A percentile compares a stretch with the other conserved stretches of the same genome.
These are phyloP conservation scores for Ophiostoma ulmi DNA, from an alignment of 2,329 filamentous ascomycete genomes.

Conservation along the genomic window DNA sequence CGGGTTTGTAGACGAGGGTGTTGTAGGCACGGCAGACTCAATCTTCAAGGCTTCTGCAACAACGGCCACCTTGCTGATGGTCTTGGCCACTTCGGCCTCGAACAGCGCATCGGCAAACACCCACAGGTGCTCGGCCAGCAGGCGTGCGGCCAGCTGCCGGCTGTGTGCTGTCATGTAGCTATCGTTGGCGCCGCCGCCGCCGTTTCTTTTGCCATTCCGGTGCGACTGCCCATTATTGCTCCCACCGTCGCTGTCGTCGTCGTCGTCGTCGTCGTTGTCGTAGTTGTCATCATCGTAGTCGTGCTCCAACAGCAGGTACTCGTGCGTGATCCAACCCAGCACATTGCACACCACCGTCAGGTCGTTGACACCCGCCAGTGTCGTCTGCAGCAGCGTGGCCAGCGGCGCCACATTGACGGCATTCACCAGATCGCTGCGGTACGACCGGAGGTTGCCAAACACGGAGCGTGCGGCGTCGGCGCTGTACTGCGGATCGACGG, in stretches of 20 bases:
- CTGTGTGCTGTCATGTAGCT: constrained; percentile 47
- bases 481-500: constrained; percentile 51
- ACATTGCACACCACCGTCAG: constrained; percentile 51
- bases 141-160: constrained; percentile 51
- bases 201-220: constrained; percentile 32
- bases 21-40: not conserved
- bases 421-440: constrained; percentile 49
- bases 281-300: constrained; percentile 46
- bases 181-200: not conserved
- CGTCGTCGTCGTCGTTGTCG: constrained; percentile 39
- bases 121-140: constrained; percentile 56
- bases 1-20: not conserved
- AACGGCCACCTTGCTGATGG: constrained; percentile 47
- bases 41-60: constrained; percentile 48
- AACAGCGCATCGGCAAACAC: constrained; percentile 51
- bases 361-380: constrained; percentile 44
- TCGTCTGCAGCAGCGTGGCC: constrained; percentile 46
- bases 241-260: constrained; percentile 13
- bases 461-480: constrained; percentile 41
- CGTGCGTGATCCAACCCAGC: constrained; percentile 53
- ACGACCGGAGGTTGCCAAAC: constrained; percentile 46
- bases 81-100: constrained; percentile 51
- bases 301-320: constrained; percentile 52
- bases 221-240: not conserved
- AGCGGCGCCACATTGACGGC: constrained; percentile 51